Base-by-base conservation (phyloP, 202 grass and related monocot species). In the Bolboschoenoplectus hybrid region DNA sequence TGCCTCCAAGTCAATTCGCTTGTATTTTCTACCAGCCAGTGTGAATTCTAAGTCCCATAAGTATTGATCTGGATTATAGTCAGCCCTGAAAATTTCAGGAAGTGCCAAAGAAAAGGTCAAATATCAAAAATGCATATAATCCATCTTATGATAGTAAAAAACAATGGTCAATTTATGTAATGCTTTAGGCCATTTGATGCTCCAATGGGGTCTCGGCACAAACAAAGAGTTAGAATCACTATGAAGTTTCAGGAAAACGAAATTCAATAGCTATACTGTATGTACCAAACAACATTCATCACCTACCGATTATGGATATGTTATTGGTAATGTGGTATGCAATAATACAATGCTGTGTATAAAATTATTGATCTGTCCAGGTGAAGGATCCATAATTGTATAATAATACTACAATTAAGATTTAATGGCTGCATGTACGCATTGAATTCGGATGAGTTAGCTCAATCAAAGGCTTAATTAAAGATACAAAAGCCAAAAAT, bases 1-100 rank as follows among this genome's bases (percentile, higher is more conserved):
- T 99, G 93, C 97, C 97, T 99, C 97, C 90, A 99, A 91, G 82
- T 99, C 97, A 90, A 99, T 43, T n/a, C 97, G 92, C 90, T 86
- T 99, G 88, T 94, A 99, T 89, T 90, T 99, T 87, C 92, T 91
- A 82, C 97, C 90, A 3, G 90, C 93, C 85, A 99, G 90, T 78
- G 92, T 94, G 80, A 99, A 99, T 81, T 99, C 97, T 82, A 91
- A 75, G 47, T 99, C 97, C 97, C 97, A 99, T 88, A 99, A 87
- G 86, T 97, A 99, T 50, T 99, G 97, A 68, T 99, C 97, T 13
- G 97, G 97, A 88, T 93, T 99, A 84, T 99, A 99, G 69, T 99
- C 97, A 80, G 97, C 97, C 88, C 97, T 99, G 91, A 70, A 91
- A 84, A 89, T 80, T 35, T 69, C 71, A 43, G 50, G 5, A 74